Evolutionary conservation across 805 yeast species (phyloP).

Genomic region (Wickerhamiella dianesei): DNA sequence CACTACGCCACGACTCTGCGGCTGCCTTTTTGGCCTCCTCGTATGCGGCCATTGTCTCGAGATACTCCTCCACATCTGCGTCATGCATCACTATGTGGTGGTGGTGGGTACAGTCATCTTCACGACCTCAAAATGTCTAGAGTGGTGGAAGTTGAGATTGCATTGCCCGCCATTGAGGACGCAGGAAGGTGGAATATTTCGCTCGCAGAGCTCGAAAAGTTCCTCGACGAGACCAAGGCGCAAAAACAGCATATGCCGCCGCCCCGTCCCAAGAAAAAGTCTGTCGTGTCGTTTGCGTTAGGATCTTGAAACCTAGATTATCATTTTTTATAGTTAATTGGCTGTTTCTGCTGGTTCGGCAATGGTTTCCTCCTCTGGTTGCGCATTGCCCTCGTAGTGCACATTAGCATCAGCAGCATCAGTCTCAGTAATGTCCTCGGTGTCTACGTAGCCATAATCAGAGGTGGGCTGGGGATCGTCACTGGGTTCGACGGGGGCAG

Average conservation of each 20-base stretch:
- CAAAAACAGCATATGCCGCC: no score
- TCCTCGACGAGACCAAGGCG: no score
- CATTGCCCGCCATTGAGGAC: background rate
- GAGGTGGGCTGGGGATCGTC: background rate
- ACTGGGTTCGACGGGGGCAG: no score
- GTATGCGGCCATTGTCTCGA: conserved; percentile 11
- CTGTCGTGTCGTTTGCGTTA: background rate
- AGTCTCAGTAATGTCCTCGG: background rate
- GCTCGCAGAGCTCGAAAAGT: background rate
- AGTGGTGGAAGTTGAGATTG: background rate
- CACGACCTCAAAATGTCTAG: background rate
- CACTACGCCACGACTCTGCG: conserved; percentile 10
- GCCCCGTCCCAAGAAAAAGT: no score
- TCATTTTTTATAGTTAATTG: no score
- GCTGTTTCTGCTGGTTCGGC: background rate
- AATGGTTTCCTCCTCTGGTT: background rate
- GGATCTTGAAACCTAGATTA: background rate
- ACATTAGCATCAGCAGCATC: background rate
- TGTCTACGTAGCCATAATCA: background rate
- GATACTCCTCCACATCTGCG: conserved; percentile 11
- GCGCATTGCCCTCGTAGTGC: background rate
- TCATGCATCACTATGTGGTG: conserved; percentile 1
- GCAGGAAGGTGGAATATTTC: no score
- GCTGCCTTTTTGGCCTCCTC: conserved; percentile 6
- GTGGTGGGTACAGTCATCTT: background rate